These are phyloP conservation scores for Cordyceps cateniannulata DNA, from an alignment of 2,329 filamentous ascomycete genomes.

Conservation along the genomic window DNA sequence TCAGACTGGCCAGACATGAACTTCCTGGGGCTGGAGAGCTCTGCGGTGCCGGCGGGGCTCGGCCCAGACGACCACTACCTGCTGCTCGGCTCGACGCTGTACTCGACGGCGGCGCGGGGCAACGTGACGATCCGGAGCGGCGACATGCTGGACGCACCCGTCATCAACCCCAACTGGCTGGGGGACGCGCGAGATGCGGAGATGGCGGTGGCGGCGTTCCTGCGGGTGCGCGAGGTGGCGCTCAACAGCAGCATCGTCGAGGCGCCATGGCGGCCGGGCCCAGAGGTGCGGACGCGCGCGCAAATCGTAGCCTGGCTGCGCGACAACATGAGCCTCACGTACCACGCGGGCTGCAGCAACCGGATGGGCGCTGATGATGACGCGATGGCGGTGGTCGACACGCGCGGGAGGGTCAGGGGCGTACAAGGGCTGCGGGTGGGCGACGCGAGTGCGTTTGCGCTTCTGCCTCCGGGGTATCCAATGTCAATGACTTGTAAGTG, in stretches of 20 bases:
- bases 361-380: not conserved
- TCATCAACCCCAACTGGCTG: constrained; percentile 2
- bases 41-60: not conserved
- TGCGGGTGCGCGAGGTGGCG: not conserved
- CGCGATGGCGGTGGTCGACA: constrained; percentile 1
- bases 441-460: not conserved
- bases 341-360: not conserved
- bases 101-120: not conserved
- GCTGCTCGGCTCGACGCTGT: not conserved
- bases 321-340: not conserved
- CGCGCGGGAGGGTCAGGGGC: not conserved
- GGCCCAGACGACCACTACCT: not conserved
- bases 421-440: not conserved
- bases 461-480: not conserved
- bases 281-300: not conserved
- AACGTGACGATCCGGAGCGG: constrained; percentile 2
- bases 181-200: not conserved
- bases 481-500: not conserved
- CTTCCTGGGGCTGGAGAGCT: not conserved
- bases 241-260: not conserved
- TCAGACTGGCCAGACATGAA: not conserved
- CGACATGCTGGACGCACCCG: not conserved
- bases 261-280: not conserved
- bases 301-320: not conserved
- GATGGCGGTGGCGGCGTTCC: not conserved